Evolutionary conservation across 345 rosid species (phyloP).

Genomic region (Eucalyptus erythrocorys): DNA sequence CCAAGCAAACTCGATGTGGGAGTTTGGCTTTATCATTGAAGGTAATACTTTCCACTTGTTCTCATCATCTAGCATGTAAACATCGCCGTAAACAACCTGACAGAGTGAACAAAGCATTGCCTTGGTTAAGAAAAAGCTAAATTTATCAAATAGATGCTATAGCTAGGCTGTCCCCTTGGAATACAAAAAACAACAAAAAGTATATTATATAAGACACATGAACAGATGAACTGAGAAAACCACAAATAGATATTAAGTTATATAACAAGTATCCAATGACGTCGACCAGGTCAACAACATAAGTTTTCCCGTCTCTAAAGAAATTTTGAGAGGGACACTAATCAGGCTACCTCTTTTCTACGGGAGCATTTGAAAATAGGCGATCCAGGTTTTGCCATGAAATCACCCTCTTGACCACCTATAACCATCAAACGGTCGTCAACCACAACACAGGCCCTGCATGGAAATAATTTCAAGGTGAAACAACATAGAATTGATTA

Average conservation of each 20-base stretch:
- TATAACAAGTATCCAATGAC: not conserved
- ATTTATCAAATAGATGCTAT: not conserved
- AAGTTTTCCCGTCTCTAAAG: not conserved
- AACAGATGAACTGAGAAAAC: not conserved
- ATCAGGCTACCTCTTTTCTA: slow-evolving; percentile 57
- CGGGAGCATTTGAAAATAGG: slow-evolving; percentile 96
- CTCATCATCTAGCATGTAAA: slow-evolving; percentile 82
- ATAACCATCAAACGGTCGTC: slow-evolving; percentile 61
- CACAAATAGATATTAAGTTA: not conserved
- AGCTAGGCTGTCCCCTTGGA: not conserved
- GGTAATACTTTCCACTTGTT: slow-evolving; percentile 85
- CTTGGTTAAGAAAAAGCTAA: not conserved
- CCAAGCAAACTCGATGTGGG: slow-evolving; percentile 98
- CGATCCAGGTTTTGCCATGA: slow-evolving; percentile 99
- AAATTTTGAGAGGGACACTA: not conserved
- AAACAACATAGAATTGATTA: not conserved
- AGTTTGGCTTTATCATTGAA: slow-evolving; percentile 84
- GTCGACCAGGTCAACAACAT: not conserved
- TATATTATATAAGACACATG: not conserved
- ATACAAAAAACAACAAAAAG: not conserved
- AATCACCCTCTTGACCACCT: slow-evolving; percentile 99
- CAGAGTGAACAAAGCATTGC: not conserved
- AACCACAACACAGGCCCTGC: slow-evolving; percentile 76
- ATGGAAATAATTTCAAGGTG: not conserved
- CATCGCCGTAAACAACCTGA: slow-evolving; percentile 84